A percentile compares a stretch with the other conserved stretches of the same genome.
These are phyloP conservation scores for Extremus antarcticus DNA, from an alignment of 495 filamentous ascomycete genomes.

Conservation along the genomic window DNA sequence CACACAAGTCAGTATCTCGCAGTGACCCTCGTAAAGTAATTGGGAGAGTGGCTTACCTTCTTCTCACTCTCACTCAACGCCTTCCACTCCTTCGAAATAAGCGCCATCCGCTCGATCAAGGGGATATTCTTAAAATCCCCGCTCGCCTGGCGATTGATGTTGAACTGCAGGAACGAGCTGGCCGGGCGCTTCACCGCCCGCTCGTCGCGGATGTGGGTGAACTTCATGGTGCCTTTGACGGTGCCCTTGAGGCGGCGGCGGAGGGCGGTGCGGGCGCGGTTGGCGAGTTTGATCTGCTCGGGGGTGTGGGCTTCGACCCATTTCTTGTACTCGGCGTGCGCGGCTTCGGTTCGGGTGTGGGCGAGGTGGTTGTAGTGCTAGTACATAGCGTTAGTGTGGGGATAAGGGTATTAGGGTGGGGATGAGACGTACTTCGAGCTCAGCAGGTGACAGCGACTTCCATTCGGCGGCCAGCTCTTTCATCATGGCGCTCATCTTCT, in stretches of 20 bases:
- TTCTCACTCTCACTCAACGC: constrained; percentile 40
- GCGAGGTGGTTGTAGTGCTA: constrained; percentile 44
- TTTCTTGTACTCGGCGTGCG: constrained; percentile 36
- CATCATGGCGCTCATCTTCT: background rate
- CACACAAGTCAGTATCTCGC: background rate
- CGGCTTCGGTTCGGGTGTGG: constrained; percentile 37
- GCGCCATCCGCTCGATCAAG: constrained; percentile 22
- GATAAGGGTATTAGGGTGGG: background rate
- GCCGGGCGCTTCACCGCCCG: constrained; percentile 43
- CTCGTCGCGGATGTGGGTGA: constrained; percentile 37
- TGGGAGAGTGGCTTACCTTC: constrained; percentile 36
- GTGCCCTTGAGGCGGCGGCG: constrained; percentile 5
- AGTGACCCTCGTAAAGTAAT: background rate
- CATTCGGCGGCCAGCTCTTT: background rate
- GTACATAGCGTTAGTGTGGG: background rate
- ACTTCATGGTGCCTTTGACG: background rate
- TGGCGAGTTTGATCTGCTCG: constrained; percentile 49
- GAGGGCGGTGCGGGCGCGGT: constrained; percentile 47
- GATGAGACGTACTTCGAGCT: constrained; percentile 12
- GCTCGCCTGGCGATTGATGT: constrained; percentile 34
- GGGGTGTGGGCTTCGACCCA: constrained; percentile 53
- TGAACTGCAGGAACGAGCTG: constrained; percentile 37
- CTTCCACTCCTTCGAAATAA: constrained; percentile 47
- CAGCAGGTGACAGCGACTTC: constrained; percentile 5
- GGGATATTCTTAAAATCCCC: constrained; percentile 38